Conservation (phyloP, 805 yeast species). For the Starmerella asiatica region DNA sequence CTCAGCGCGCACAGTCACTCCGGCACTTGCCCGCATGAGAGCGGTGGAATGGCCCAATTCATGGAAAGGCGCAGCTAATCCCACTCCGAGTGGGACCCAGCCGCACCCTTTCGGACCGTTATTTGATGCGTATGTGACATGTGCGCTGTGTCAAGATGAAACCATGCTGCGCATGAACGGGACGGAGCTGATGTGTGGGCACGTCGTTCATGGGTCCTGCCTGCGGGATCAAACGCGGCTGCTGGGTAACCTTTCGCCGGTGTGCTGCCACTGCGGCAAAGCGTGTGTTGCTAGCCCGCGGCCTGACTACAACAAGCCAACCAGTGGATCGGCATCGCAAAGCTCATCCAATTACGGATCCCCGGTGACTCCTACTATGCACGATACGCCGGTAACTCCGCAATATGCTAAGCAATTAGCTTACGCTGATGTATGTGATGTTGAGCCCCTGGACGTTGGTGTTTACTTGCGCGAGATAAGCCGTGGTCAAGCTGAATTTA, state of each 20-base stretch:
- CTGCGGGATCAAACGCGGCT: neutral
- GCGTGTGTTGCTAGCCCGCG: constrained; percentile 1
- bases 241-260: neutral
- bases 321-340: neutral
- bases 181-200: constrained; percentile 8
- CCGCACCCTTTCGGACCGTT: neutral
- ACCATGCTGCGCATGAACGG: constrained; percentile 5
- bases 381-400: neutral
- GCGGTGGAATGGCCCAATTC: neutral
- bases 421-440: neutral
- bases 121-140: neutral
- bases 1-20: too few relatives aligned
- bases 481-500: too few relatives aligned
- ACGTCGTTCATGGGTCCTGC: constrained; percentile 8
- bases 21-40: neutral
- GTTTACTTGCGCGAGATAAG: neutral
- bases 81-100: neutral
- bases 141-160: constrained; percentile 5
- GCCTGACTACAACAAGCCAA: neutral
- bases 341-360: neutral
- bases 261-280: constrained; percentile 6
- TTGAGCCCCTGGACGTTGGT: neutral
- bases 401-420: neutral
- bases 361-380: too few relatives aligned
- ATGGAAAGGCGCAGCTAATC: neutral